Percentiles rank a stretch among this genome's conserved stretches.
Evolutionary conservation across 305 asterid genomes (phyloP).

Genomic region (Solanum hybrid): DNA sequence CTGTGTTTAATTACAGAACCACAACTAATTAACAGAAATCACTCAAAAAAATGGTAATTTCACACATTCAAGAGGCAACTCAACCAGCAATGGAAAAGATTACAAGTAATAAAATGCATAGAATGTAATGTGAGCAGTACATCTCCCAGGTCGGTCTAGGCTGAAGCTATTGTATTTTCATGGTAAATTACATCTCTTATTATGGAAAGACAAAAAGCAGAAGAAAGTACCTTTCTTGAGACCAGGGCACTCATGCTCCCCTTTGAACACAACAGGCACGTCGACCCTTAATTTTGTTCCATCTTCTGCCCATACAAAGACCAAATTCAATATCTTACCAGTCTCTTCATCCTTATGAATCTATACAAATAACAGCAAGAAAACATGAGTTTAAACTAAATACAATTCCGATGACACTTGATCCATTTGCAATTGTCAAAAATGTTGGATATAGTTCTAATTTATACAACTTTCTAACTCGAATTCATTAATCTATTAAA

Average conservation of each 20-base stretch:
- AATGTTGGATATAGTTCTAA: not conserved
- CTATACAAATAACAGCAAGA: constrained; percentile 23
- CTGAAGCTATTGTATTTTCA: not conserved
- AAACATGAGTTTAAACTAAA: not conserved
- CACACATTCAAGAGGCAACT: not conserved
- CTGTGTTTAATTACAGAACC: not conserved
- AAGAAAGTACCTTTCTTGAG: constrained; percentile 64
- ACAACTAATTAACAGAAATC: not conserved
- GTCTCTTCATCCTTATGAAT: constrained; percentile 57
- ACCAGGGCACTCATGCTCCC: constrained; percentile 78
- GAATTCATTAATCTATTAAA: not conserved
- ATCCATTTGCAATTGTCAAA: not conserved
- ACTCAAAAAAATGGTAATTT: not conserved
- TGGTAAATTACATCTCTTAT: not conserved
- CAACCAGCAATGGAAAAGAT: not conserved
- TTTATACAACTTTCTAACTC: not conserved
- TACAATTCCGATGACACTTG: not conserved
- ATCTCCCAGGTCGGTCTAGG: not conserved
- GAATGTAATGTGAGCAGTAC: not conserved
- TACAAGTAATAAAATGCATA: not conserved
- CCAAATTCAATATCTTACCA: constrained; percentile 80
- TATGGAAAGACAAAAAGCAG: not conserved
- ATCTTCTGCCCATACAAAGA: constrained; percentile 87
- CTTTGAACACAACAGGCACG: constrained; percentile 71
- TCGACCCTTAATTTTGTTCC: constrained; percentile 68